phyloP scores from a whole-genome alignment of 768 basidiomycete genomes.

The Mycena maculata region DNA sequence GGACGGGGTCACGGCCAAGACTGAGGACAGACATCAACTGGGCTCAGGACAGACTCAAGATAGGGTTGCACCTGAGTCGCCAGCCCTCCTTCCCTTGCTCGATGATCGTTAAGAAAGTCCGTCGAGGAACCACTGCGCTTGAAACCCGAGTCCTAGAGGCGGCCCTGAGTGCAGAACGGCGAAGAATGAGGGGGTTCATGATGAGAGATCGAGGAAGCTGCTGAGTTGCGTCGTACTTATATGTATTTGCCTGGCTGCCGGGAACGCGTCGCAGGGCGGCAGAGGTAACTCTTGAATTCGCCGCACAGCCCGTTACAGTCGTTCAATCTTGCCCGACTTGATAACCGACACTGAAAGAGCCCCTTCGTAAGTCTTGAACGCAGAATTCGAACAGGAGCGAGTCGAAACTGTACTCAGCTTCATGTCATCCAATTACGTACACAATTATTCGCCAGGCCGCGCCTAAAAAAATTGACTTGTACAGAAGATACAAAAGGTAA shows the following conservation, averaged over 20 bases:
- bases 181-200: slow-evolving; percentile 27
- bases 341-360: too few relatives aligned
- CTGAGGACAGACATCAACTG: slow-evolving; percentile 36
- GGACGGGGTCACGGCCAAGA: slow-evolving; percentile 58
- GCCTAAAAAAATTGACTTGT: slow-evolving; percentile 22
- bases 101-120: slow-evolving; percentile 61
- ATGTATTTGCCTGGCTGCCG: slow-evolving; percentile 4
- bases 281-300: too few relatives aligned
- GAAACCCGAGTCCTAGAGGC: slow-evolving; percentile 14
- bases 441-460: too few relatives aligned
- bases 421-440: too few relatives aligned
- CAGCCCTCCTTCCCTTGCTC: slow-evolving; percentile 66
- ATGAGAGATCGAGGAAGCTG: background rate
- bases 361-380: too few relatives aligned
- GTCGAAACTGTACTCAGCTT: too few relatives aligned
- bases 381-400: too few relatives aligned
- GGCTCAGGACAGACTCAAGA: background rate
- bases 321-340: too few relatives aligned
- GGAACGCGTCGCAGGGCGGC: slow-evolving; percentile 24
- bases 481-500: slow-evolving; percentile 13
- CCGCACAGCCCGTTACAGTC: too few relatives aligned
- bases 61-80: slow-evolving; percentile 53
- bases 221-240: background rate
- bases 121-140: slow-evolving; percentile 21
- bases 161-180: slow-evolving; percentile 29